Base-by-base conservation (phyloP, 495 filamentous ascomycete genomes). In the Recurvomyces mirabilis region DNA sequence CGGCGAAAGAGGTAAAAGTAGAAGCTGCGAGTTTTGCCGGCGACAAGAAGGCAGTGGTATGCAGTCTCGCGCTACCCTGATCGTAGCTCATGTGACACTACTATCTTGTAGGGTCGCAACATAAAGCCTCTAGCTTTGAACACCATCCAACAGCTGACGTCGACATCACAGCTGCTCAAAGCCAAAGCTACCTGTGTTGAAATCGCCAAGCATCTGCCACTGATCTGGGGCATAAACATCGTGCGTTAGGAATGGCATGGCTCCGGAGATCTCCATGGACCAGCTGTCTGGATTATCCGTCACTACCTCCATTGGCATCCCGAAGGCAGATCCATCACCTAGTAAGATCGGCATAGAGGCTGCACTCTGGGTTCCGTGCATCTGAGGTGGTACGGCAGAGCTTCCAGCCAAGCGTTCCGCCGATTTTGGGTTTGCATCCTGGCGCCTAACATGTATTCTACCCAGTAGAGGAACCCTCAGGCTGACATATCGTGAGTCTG, bases 301-400 rank as follows among this genome's bases (percentile, higher is more conserved):
- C 32, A 35, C 32, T 15, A 17, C 15, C 13, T 17, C 15, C 32
- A 17, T 11, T 15, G 32, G 32, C 32, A 35, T 35, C 32, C 12
- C 32, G n/a, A n/a, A n/a, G 14, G 13, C 32, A 6, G 14, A n/a
- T 35, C 9, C 18, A 17, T 17, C 6, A 35, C 32, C 18, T 17
- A 6, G 32, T 35, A 15, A 17, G 18, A 35, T 11, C 32, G 32
- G 32, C 32, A 35, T 17, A 5, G 32, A 15, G 6, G 15, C 32
- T 35, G 15, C 32, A 17, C 18, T 15, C 13, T 15, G 32, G 32
- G 32, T 7, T 15, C 32, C 32, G 5, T 9, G 7, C 32, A 15
- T 35, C 32, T 6, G 32, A 15, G 32, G 32, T 35, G 15, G 32
- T 35, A 35, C 32, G 5, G 32, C 32, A 35, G 32, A 35, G 32